A percentile compares a stretch with the other conserved stretches of the same genome.
phyloP scores from a whole-genome alignment of 768 basidiomycete genomes.

The Lactifluus rugatus region DNA sequence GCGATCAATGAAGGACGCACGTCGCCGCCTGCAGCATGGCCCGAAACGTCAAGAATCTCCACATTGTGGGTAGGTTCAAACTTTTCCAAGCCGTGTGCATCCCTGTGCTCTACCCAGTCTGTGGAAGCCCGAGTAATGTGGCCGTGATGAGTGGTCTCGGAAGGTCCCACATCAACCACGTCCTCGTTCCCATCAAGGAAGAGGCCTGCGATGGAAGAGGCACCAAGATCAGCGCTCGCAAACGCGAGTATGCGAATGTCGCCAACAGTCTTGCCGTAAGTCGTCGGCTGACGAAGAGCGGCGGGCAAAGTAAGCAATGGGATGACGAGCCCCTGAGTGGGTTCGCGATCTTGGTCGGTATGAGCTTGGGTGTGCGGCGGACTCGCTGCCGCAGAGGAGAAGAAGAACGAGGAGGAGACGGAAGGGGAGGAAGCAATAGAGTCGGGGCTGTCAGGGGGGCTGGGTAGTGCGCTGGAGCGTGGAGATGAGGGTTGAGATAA shows the following conservation, averaged over 20 bases:
- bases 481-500: constrained; percentile 39
- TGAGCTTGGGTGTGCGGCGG: constrained; percentile 44
- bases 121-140: constrained; percentile 47
- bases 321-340: constrained; percentile 51
- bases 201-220: constrained; percentile 37
- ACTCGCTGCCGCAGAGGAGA: constrained; percentile 62
- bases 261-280: constrained; percentile 60
- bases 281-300: constrained; percentile 52
- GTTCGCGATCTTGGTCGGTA: constrained; percentile 28
- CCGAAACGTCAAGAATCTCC: constrained; percentile 45
- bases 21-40: constrained; percentile 35
- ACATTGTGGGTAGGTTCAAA: constrained; percentile 57
- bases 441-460: constrained; percentile 52
- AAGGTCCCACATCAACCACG: constrained; percentile 49
- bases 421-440: constrained; percentile 65
- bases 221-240: constrained; percentile 35
- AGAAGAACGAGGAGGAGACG: constrained; percentile 67
- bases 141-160: constrained; percentile 41
- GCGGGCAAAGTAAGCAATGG: constrained; percentile 57
- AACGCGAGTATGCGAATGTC: constrained; percentile 49
- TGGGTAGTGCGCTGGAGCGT: constrained; percentile 37
- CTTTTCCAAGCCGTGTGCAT: constrained; percentile 55
- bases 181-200: constrained; percentile 60
- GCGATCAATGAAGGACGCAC: constrained; percentile 27
- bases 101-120: constrained; percentile 60